phyloP scores from a whole-genome alignment of 2,329 filamentous ascomycete species.

The Daldinia sp. region DNA sequence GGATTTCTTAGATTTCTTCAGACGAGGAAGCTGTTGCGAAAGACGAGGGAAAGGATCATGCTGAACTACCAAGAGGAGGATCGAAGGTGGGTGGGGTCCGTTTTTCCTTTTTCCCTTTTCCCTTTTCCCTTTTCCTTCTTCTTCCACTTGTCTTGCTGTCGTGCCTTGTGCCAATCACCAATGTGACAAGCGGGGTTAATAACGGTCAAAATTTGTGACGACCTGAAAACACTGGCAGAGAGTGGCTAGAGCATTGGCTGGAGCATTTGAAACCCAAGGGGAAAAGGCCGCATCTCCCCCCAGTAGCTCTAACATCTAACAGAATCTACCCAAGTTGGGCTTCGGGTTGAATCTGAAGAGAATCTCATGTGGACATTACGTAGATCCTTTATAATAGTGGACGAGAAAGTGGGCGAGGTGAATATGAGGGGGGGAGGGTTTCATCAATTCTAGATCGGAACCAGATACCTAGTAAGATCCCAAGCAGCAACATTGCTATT shows the following conservation, averaged over 20 bases:
- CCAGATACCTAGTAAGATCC: conserved; percentile 36
- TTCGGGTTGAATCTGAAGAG: conserved; percentile 29
- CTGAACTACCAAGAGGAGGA: conserved; percentile 40
- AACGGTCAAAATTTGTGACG: conserved; percentile 29
- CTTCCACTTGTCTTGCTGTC: conserved; percentile 29
- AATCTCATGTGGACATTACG: conserved; percentile 37
- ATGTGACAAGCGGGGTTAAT: conserved; percentile 33
- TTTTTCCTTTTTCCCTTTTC: conserved; percentile 17
- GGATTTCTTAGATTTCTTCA: conserved; percentile 27
- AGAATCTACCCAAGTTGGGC: conserved; percentile 19
- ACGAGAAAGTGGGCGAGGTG: conserved; percentile 16
- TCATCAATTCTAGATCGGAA: conserved; percentile 40
- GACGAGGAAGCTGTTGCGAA: conserved; percentile 24
- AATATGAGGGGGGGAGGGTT: conserved; percentile 28
- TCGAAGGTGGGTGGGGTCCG: conserved; percentile 35
- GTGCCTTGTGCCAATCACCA: conserved; percentile 32
- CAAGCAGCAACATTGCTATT: conserved; percentile 27
- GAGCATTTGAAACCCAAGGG: conserved; percentile 24
- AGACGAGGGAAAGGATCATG: conserved; percentile 31
- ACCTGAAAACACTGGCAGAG: conserved; percentile 17
- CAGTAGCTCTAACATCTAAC: conserved; percentile 12
- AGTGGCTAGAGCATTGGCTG: conserved; percentile 17
- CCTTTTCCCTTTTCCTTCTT: conserved; percentile 5
- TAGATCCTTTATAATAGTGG: conserved; percentile 41
- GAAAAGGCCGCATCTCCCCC: conserved; percentile 33